Conservation (phyloP, 2,329 filamentous ascomycete species). For the Ilyonectria robusta region DNA sequence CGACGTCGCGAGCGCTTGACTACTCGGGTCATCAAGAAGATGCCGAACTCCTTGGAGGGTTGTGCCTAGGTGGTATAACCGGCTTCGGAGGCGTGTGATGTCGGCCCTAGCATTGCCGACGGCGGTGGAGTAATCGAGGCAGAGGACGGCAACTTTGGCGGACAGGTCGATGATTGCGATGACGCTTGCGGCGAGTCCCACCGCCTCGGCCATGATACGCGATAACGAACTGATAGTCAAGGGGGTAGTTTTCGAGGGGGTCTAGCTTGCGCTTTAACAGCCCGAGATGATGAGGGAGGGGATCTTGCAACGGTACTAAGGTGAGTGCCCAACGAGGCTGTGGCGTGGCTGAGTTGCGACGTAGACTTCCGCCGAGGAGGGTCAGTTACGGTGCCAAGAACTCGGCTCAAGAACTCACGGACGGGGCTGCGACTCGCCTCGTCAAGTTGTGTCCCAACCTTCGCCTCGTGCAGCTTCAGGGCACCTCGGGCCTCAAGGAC, state of each 20-base stretch:
- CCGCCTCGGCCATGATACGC: too few relatives aligned
- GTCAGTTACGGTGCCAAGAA: too few relatives aligned
- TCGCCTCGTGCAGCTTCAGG: too few relatives aligned
- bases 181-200: too few relatives aligned
- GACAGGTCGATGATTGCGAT: slow-evolving; percentile 20
- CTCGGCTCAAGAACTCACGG: too few relatives aligned
- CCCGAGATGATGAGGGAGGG: neutral
- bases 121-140: slow-evolving; percentile 6
- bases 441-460: too few relatives aligned
- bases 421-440: too few relatives aligned
- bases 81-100: slow-evolving; percentile 17
- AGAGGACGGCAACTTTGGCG: slow-evolving; percentile 4
- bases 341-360: neutral
- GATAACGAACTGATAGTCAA: too few relatives aligned
- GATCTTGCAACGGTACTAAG: neutral
- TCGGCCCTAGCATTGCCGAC: slow-evolving; percentile 19
- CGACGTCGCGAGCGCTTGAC: slow-evolving; percentile 14
- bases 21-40: slow-evolving; percentile 11
- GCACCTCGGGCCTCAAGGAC: too few relatives aligned
- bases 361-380: too few relatives aligned
- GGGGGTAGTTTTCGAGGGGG: too few relatives aligned
- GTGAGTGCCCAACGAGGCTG: slow-evolving; percentile 16
- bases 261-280: neutral
- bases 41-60: neutral
- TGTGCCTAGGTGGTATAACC: neutral